Evolutionary conservation across 345 rosid species (phyloP), one percentile per base, ranked within the genome.

Genomic region (Pistacia integerrima): DNA sequence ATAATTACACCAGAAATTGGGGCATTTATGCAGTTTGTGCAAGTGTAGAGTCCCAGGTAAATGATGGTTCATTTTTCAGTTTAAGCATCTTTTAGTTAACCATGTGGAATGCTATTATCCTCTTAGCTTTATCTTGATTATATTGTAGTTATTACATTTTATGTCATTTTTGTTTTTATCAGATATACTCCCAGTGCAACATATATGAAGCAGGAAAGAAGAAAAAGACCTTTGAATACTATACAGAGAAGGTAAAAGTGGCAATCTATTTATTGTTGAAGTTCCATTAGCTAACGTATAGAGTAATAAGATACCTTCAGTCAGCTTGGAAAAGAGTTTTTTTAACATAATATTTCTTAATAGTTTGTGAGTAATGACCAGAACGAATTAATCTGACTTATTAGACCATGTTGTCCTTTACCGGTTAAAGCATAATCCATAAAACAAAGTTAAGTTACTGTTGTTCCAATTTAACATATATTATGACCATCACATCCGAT

Each of bases 171-270:
- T 36, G 63, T 20, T 35, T 49, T 30, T 41, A 59, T 66, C 85
- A 95, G 98, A 85, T 95, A 79, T 91, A 84, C 75, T 96, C 98
- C 59, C 97, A 93, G 58, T 88, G 97, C 93, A 92, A 96, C 84
- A 88, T 96, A 82, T 92, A 93, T 48, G 97, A 96, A 88, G 98
- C 97, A 8, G 97, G 94, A 75, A 81, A 78, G 78, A 96, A 93
- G 85, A 91, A 93, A 80, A 87, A 85, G 80, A 91, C 97, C 36
- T 93, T 93, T 62, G 94, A 93, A 78, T 93, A 89, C 84, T 86
- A 87, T 8, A 85, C 89, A 8, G 98, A 93, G 85, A 96, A 92
- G 93, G 98, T 86, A 73, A 84, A 41, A 82, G 20, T 11, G 76
- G 30, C 61, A 38, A 55, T 75, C 46, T 75, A 78, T 69, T 64